Evolutionary conservation across 2,329 filamentous ascomycete genomes (phyloP).

Genomic region (Plenodomus biglobosus): DNA sequence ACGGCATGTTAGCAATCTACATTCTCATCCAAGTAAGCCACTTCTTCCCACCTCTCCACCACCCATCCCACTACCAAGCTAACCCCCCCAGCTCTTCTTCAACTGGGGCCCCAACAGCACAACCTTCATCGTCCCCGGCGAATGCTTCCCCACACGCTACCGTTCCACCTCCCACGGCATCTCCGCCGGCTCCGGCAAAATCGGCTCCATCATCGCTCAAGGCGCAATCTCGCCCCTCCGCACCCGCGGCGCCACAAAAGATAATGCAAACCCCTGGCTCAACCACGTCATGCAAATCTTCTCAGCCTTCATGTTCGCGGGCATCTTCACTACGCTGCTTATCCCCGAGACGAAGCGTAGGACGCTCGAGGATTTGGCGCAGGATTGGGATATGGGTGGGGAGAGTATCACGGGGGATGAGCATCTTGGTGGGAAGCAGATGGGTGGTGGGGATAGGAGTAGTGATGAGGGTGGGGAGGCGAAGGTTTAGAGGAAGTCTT

Average conservation of each 20-base stretch:
- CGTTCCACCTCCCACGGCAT: constrained; percentile 54
- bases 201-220: constrained; percentile 54
- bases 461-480: constrained; percentile 21
- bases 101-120: constrained; percentile 54
- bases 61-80: neutral
- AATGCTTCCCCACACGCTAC: constrained; percentile 55
- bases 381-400: constrained; percentile 40
- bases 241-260: constrained; percentile 53
- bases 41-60: neutral
- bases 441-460: constrained; percentile 14
- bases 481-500: neutral
- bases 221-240: constrained; percentile 51
- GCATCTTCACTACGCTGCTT: constrained; percentile 66
- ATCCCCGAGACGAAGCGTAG: constrained; percentile 76
- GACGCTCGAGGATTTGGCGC: constrained; percentile 70
- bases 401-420: constrained; percentile 36
- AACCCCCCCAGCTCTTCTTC: constrained; percentile 50
- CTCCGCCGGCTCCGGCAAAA: constrained; percentile 52
- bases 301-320: constrained; percentile 76
- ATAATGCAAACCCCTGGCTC: constrained; percentile 62
- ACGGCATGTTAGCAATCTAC: constrained; percentile 51
- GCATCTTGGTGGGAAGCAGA: constrained; percentile 15
- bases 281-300: constrained; percentile 76
- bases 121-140: constrained; percentile 55
- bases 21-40: constrained; percentile 40